Conservation (phyloP, 768 basidiomycete genomes). For the Mycena filopes region DNA sequence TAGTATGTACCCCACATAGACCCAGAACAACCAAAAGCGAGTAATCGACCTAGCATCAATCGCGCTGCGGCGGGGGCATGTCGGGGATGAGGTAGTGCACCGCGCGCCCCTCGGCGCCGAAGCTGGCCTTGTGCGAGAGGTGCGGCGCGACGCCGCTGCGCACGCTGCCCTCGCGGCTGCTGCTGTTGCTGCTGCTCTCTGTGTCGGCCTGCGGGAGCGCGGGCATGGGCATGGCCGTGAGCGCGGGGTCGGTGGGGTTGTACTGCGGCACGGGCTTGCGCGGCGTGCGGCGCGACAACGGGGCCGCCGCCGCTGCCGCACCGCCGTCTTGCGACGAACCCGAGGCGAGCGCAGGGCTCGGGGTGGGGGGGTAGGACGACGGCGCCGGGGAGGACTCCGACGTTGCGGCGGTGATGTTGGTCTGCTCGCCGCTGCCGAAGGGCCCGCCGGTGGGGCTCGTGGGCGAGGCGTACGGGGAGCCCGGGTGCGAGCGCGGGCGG, state of each 20-base stretch:
- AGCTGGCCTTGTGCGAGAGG: constrained; percentile 55
- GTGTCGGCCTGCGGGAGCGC: constrained; percentile 10
- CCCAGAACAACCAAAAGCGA: too few species aligned
- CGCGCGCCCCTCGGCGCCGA: constrained; percentile 55
- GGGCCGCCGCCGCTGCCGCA: constrained; percentile 4
- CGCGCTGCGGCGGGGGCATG: constrained; percentile 53
- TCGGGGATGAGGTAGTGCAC: constrained; percentile 72
- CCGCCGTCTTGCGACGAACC: constrained; percentile 34
- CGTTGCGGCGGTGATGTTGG: constrained; percentile 28
- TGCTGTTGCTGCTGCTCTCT: too few species aligned
- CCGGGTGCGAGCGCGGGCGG: constrained; percentile 34
- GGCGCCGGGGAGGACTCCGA: constrained; percentile 40
- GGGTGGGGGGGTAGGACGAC: constrained; percentile 39
- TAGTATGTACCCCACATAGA: constrained; percentile 2
- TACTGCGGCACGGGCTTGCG: constrained; percentile 71
- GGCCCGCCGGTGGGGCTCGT: constrained; percentile 4
- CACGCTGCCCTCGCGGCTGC: constrained; percentile 28
- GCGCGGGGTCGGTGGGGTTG: constrained; percentile 44
- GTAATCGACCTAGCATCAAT: too few species aligned
- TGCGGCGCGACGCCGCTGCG: constrained; percentile 23
- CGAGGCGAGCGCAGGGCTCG: constrained; percentile 40
- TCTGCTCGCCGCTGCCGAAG: constrained; percentile 11
- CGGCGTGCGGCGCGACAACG: constrained; percentile 45
- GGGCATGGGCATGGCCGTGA: constrained; percentile 17
- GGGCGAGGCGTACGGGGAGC: constrained; percentile 29